These are phyloP conservation scores for Datura wrightii DNA, from an alignment of 257 asterid species.

Conservation along the genomic window DNA sequence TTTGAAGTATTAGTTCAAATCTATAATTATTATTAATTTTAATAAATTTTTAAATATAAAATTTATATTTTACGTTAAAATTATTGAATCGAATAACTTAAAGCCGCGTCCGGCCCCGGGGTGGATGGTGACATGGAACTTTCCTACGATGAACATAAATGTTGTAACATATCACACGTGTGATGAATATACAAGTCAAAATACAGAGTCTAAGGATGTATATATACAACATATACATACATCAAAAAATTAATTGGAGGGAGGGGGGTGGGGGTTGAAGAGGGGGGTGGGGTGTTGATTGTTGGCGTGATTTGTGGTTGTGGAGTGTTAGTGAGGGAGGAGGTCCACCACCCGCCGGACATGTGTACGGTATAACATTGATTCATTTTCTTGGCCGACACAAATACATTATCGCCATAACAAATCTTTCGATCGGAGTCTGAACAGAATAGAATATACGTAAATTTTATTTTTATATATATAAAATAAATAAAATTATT, in stretches of 20 bases:
- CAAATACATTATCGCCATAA: not conserved
- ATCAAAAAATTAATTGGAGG: not conserved
- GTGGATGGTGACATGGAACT: not conserved
- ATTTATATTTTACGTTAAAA: not conserved
- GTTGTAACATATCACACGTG: constrained; percentile 21
- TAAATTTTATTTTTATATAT: not conserved
- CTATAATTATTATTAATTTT: no score
- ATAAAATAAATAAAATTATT: no score
- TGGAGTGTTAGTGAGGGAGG: constrained; percentile 15
- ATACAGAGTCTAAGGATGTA: not conserved
- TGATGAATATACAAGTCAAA: not conserved
- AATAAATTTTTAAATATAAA: not conserved
- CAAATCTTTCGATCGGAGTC: not conserved
- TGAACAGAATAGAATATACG: not conserved
- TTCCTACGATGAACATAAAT: not conserved
- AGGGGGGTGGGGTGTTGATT: not conserved
- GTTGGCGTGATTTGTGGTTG: constrained; percentile 27
- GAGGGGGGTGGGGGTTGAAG: no score
- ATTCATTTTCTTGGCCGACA: constrained; percentile 21
- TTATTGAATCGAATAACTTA: not conserved
- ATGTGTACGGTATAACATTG: not conserved
- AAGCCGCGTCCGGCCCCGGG: not conserved
- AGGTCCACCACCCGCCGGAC: constrained; percentile 31
- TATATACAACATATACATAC: not conserved
- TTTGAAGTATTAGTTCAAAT: no score